phyloP scores from a whole-genome alignment of 2,329 filamentous ascomycete species.

The Mycosphaerella sp. region DNA sequence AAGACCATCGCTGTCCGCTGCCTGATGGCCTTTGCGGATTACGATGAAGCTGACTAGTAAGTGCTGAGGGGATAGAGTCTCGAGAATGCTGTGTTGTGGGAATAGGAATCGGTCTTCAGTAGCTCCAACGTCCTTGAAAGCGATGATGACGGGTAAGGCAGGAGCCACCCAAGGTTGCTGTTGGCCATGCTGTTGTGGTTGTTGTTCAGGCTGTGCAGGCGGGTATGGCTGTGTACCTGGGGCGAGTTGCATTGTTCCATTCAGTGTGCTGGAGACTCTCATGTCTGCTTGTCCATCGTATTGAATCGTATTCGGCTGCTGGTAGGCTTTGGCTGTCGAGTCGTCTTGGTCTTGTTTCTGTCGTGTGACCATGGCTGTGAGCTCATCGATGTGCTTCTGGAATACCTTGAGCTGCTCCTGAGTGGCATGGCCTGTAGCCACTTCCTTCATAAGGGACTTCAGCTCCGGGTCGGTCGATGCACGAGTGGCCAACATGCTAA shows the following conservation, averaged over 20 bases:
- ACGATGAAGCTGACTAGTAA: constrained; percentile 71
- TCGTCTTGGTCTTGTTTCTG: constrained; percentile 33
- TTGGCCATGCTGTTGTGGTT: constrained; percentile 11
- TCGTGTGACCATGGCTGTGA: constrained; percentile 50
- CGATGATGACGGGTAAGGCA: constrained; percentile 59
- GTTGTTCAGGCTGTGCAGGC: constrained; percentile 7
- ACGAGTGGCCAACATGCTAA: constrained; percentile 68
- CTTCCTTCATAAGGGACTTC: constrained; percentile 74
- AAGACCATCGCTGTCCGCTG: constrained; percentile 32
- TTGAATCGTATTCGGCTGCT: constrained; percentile 17
- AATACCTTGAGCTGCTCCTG: constrained; percentile 67
- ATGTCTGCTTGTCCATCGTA: constrained; percentile 21
- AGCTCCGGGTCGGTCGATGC: constrained; percentile 67
- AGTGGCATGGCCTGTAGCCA: constrained; percentile 67
- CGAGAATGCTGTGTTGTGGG: constrained; percentile 69
- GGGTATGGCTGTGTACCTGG: constrained; percentile 9
- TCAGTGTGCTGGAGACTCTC: neutral
- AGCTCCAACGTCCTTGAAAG: constrained; percentile 52
- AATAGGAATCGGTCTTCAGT: constrained; percentile 71
- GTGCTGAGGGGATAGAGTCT: constrained; percentile 50
- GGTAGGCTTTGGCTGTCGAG: constrained; percentile 10
- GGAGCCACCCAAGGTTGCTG: constrained; percentile 25
- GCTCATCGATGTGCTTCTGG: constrained; percentile 72
- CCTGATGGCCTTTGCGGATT: constrained; percentile 63
- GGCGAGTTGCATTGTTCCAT: constrained; percentile 10